Base-by-base conservation (phyloP, 768 basidiomycete genomes). In the Mycena filopes region DNA sequence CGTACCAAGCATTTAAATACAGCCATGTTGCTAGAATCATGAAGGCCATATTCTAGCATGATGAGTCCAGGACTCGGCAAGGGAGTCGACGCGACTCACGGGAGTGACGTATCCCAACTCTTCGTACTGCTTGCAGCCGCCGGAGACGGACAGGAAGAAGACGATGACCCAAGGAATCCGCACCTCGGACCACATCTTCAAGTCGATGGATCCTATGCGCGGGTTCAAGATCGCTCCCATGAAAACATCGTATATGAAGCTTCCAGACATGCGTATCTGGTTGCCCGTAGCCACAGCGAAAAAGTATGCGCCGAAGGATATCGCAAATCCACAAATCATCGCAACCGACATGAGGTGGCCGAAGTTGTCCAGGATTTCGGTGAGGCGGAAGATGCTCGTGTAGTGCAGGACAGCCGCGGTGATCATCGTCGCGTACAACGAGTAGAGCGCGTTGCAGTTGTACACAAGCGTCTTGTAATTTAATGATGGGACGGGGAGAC, bases 111-210 rank as follows among this genome's bases (percentile, higher is more conserved):
- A 94, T 26, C 98, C 98, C 68, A 91, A 88, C 26, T 86, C 81
- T 71, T 98, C 95, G 75, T 98, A 97, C 75, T 99, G 98, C 80
- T 98, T 98, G 81, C 93, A 93, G 25, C 90, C 93, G 50, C 95
- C 97, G 26, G 93, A 96, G 38, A 99, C 88, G 5, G 96, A 87
- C 69, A 98, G 84, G 79, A 95, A 91, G 83, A 98, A 98, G 20
- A 98, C 90, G 56, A 98, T 88, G 42, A 96, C 91, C 98, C 98
- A 99, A 5, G 96, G 95, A 70, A 99, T 92, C 53, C 98, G 89
- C 63, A 98, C 94, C 74, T 98, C 96, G 6, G 94, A 94, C 90
- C 95, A 99, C 96, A 99, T 98, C 80, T 99, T 99, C 73, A 99
- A 81, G 78, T 99, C 97, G 66, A 99, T 86, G 21, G 85, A 83